Percentiles rank a stretch among this genome's conserved stretches.
Conservation (phyloP, 2,329 filamentous ascomycete species). For the Claviceps purpurea region DNA sequence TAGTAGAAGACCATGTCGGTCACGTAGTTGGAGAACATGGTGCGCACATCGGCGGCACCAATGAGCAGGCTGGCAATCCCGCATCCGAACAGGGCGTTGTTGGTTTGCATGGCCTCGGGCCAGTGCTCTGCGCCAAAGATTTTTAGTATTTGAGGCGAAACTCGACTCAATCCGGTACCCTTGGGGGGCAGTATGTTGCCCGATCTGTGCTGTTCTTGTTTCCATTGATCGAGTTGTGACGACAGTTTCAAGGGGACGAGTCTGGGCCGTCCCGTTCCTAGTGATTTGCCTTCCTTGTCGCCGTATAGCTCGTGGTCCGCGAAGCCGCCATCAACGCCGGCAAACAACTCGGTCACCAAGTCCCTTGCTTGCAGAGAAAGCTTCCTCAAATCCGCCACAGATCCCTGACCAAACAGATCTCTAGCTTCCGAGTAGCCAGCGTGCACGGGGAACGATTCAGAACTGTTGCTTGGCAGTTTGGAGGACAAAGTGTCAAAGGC, state of each 20-base stretch:
- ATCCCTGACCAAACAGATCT: conserved; percentile 6
- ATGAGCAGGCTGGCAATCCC: conserved; percentile 10
- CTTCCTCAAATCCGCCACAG: conserved; percentile 6
- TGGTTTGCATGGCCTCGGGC: conserved; percentile 8
- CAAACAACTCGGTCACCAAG: conserved; percentile 7
- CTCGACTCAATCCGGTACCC: conserved; percentile 6
- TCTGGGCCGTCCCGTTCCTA: conserved; percentile 2
- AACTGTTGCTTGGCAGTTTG: not conserved
- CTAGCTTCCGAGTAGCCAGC: conserved; percentile 9
- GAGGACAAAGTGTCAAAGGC: not conserved
- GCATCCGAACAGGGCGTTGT: conserved; percentile 11
- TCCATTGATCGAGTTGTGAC: conserved; percentile 10
- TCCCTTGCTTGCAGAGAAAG: conserved; percentile 7
- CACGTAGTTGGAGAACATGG: conserved; percentile 13
- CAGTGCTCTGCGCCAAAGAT: conserved; percentile 8
- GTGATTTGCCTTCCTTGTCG: not conserved
- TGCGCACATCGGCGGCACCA: conserved; percentile 8
- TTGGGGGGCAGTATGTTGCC: conserved; percentile 11
- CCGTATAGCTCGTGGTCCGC: not conserved
- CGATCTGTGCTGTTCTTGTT: conserved; percentile 7
- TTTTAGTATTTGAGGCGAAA: conserved; percentile 5
- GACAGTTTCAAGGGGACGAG: conserved; percentile 9
- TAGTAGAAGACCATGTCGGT: conserved; percentile 13
- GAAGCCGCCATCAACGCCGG: conserved; percentile 1
- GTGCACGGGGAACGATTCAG: conserved; percentile 2